These are phyloP conservation scores for Immersiella caudata DNA, from an alignment of 495 filamentous ascomycete species.

Conservation along the genomic window DNA sequence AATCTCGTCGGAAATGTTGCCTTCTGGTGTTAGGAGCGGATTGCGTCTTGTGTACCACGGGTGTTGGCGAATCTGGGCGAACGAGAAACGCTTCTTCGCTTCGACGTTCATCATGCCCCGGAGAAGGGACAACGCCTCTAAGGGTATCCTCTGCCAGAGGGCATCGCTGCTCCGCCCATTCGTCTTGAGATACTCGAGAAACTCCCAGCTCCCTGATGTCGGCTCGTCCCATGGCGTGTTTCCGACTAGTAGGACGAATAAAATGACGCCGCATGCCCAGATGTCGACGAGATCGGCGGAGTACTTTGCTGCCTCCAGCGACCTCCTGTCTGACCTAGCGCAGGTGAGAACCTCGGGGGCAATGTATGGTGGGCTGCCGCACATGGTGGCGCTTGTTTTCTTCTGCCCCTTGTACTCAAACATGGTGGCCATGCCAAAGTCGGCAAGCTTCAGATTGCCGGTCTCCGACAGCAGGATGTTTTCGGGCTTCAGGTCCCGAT, in stretches of 20 bases:
- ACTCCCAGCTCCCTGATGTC: constrained; percentile 76
- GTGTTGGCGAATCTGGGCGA: constrained; percentile 86
- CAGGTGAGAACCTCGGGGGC: constrained; percentile 83
- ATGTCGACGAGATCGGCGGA: constrained; percentile 85
- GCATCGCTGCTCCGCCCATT: constrained; percentile 80
- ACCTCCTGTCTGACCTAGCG: constrained; percentile 45
- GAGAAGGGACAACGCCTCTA: constrained; percentile 79
- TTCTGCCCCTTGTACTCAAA: constrained; percentile 83
- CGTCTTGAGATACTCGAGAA: constrained; percentile 77
- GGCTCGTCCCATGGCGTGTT: constrained; percentile 99
- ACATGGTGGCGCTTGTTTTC: constrained; percentile 83
- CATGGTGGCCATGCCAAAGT: constrained; percentile 94
- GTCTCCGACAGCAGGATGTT: constrained; percentile 81
- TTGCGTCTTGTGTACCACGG: constrained; percentile 94
- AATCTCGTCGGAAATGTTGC: constrained; percentile 77
- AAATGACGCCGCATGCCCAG: constrained; percentile 95
- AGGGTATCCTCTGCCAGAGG: constrained; percentile 80
- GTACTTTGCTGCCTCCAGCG: constrained; percentile 67
- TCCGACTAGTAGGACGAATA: constrained; percentile 92
- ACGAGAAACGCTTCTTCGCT: constrained; percentile 72
- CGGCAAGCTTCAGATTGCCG: constrained; percentile 92
- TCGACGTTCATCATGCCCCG: constrained; percentile 92
- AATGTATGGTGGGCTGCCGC: constrained; percentile 95
- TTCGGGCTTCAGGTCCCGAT: constrained; percentile 90
- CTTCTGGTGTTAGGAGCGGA: constrained; percentile 69